These are phyloP conservation scores for Verbascum thapsus DNA, from an alignment of 257 asterid genomes.

Conservation along the genomic window DNA sequence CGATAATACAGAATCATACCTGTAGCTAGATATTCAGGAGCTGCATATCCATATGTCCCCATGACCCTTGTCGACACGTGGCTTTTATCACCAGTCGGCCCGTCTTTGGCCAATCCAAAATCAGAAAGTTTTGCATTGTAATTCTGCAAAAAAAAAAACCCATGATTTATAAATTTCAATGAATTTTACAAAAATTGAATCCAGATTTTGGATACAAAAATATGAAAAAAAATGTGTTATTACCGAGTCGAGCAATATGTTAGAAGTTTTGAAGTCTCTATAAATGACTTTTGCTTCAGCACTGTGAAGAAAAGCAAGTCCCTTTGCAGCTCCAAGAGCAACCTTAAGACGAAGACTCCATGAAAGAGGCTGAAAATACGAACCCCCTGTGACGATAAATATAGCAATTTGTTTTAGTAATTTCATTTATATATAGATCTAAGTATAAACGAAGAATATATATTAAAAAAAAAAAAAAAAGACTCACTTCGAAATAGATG, in stretches of 20 bases:
- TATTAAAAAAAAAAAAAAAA: no score
- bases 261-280: slow-evolving; percentile 84
- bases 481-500: slow-evolving; percentile 74
- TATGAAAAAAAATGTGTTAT: neutral
- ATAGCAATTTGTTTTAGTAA: slow-evolving; percentile 9
- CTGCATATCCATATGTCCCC: slow-evolving; percentile 92
- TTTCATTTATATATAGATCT: neutral
- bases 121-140: slow-evolving; percentile 93
- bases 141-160: slow-evolving; percentile 58
- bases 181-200: neutral
- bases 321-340: slow-evolving; percentile 88
- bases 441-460: slow-evolving; percentile 8
- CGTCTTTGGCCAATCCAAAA: slow-evolving; percentile 92
- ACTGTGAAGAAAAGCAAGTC: slow-evolving; percentile 88
- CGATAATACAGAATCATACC: slow-evolving; percentile 44
- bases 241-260: slow-evolving; percentile 85
- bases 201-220: neutral
- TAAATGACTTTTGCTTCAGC: slow-evolving; percentile 81
- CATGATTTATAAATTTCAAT: slow-evolving; percentile 8
- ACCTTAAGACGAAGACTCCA: slow-evolving; percentile 90
- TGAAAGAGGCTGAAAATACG: slow-evolving; percentile 88
- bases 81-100: slow-evolving; percentile 76
- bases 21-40: slow-evolving; percentile 84
- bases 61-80: slow-evolving; percentile 75
- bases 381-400: slow-evolving; percentile 62